Evolutionary conservation across 257 asterid species (phyloP), one percentile per base, ranked within the genome.

Genomic region (Fraxinus excelsior): DNA sequence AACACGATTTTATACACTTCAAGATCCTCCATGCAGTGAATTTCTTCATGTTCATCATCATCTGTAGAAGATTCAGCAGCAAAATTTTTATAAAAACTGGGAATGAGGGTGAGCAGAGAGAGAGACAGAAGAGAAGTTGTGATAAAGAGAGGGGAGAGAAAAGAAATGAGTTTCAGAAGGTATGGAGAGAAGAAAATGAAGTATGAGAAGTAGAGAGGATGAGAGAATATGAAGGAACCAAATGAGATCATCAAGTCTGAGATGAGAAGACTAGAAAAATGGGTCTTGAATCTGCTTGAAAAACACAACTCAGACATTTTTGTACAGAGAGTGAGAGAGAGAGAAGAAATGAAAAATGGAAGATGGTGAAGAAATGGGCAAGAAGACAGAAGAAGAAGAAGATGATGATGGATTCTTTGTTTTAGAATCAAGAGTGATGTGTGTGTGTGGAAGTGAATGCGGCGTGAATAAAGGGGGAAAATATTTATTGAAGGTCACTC

Each of bases 391-490:
- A 40, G 88, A 44, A 87, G 83, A 76, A 70, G 87, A 7, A 7
- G 87, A 79, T 65, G 44, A 40, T 11, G 49, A 40, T 40, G 49
- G 68, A 62, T 62, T 62, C 68, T 60, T 60, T 80, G 83, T 46
- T 72, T 64, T 71, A 26, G 80, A 58, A 78, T 66, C 29, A 75
- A 23, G 16, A 67, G 71, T 62, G 79, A 23, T 25, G 68, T 66
- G 73, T 78, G 76, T 3, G 34, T 10, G 68, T 69, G 74, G 84
- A 26, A 82, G 84, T 82, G 81, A 88, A 79, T 84, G 93, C 94
- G 92, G 91, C 97, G 94, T 90, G 91, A 90, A 87, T 90, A 78
- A 83, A 90, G 98, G 96, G 19, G 0, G 68, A 26, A 2, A 58
- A 78, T 77, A 65, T 70, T 40, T 70, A 7, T 28, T 2, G 37